Evolutionary conservation across 768 basidiomycete species (phyloP).

Genomic region (Termitomyces sp.): DNA sequence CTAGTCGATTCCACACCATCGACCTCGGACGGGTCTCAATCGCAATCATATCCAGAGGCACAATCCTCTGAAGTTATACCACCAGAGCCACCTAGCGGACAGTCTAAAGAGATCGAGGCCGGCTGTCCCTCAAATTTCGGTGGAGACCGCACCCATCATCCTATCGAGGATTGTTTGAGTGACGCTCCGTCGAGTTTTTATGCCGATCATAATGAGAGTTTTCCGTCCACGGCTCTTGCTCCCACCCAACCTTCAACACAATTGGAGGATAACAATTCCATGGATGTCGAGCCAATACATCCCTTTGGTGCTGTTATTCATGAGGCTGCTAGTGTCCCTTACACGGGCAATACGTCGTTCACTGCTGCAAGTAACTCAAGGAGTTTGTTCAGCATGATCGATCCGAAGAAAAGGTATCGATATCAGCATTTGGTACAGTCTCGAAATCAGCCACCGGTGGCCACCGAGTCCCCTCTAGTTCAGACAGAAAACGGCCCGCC

Average conservation of each 20-base stretch:
- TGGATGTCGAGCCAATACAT: constrained; percentile 4
- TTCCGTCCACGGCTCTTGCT: constrained; percentile 5
- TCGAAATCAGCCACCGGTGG: background rate
- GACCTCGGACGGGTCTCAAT: constrained; percentile 34
- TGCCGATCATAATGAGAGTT: constrained; percentile 20
- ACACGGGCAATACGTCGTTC: background rate
- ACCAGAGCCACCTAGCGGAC: constrained; percentile 11
- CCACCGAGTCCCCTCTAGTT: background rate
- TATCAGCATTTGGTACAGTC: constrained; percentile 15
- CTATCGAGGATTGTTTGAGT: constrained; percentile 27
- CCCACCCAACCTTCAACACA: constrained; percentile 32
- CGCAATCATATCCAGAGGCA: constrained; percentile 20
- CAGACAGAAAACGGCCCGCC: background rate
- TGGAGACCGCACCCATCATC: constrained; percentile 16
- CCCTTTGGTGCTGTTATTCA: constrained; percentile 4
- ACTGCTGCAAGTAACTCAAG: constrained; percentile 7
- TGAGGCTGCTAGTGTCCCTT: background rate
- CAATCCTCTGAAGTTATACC: constrained; percentile 19
- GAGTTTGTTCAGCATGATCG: constrained; percentile 20
- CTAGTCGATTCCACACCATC: constrained; percentile 55
- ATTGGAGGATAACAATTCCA: constrained; percentile 15
- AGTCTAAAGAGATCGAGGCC: background rate
- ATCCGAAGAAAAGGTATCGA: constrained; percentile 21
- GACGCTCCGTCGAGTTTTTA: constrained; percentile 33
- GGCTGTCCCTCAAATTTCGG: background rate